A percentile compares a stretch with the other conserved stretches of the same genome.
Conservation (phyloP, 129 eudicot species). For the Tagetes erecta region DNA sequence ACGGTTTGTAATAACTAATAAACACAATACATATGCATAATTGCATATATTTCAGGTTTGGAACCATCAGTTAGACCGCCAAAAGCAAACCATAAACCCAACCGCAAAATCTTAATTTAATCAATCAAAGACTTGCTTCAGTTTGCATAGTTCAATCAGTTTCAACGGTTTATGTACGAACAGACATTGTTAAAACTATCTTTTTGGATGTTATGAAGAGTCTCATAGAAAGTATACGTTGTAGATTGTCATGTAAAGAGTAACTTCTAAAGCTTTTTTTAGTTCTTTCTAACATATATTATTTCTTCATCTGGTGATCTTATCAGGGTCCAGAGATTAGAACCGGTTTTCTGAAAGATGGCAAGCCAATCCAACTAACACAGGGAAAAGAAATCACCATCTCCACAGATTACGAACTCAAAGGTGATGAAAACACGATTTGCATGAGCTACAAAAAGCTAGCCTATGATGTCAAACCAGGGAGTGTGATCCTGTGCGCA, state of each 20-base stretch:
- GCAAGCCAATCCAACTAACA: slow-evolving; percentile 47
- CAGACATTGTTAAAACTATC: neutral
- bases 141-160: neutral
- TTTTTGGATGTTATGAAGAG: neutral
- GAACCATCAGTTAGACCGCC: neutral
- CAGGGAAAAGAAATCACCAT: slow-evolving; percentile 56
- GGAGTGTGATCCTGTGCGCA: slow-evolving; percentile 51
- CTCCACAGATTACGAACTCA: slow-evolving; percentile 48
- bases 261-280: neutral
- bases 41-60: neutral
- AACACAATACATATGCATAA: neutral
- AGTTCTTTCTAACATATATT: slow-evolving; percentile 11
- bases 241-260: neutral
- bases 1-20: neutral
- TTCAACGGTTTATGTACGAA: neutral
- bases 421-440: slow-evolving; percentile 48
- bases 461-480: slow-evolving; percentile 55
- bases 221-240: neutral
- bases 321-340: slow-evolving; percentile 68
- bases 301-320: slow-evolving; percentile 2
- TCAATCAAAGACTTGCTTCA: neutral
- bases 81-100: neutral
- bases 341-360: slow-evolving; percentile 61
- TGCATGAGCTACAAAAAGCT: slow-evolving; percentile 69
- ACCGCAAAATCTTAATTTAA: neutral